These are phyloP conservation scores for Cytospora mali DNA, from an alignment of 2,329 filamentous ascomycete species.

Conservation along the genomic window DNA sequence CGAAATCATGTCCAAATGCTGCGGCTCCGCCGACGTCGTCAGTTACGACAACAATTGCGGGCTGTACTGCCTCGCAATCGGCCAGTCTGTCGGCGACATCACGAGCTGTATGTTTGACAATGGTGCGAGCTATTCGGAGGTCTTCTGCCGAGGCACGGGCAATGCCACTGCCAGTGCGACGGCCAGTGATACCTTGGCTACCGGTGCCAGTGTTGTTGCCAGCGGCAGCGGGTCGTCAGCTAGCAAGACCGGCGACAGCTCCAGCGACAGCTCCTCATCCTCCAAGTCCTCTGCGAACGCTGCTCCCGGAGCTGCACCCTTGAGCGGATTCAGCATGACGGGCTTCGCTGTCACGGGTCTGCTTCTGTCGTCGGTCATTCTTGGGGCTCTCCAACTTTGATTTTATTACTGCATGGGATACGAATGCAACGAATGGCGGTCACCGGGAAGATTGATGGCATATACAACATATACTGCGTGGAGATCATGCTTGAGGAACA, in stretches of 20 bases:
- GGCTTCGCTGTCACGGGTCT: slow-evolving; percentile 15
- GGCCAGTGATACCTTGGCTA: slow-evolving; percentile 29
- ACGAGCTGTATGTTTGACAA: slow-evolving; percentile 40
- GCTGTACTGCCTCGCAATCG: slow-evolving; percentile 48
- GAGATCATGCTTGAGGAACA: neutral
- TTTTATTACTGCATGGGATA: neutral
- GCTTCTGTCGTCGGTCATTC: slow-evolving; percentile 9
- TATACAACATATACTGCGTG: neutral
- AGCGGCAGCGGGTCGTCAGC: slow-evolving; percentile 11
- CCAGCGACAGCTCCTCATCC: slow-evolving; percentile 6
- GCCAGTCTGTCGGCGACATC: slow-evolving; percentile 41
- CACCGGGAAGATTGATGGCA: neutral
- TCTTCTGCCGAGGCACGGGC: slow-evolving; percentile 43
- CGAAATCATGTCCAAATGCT: slow-evolving; percentile 36
- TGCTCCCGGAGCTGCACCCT: neutral
- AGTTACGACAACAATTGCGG: slow-evolving; percentile 41
- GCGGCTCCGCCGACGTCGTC: slow-evolving; percentile 40
- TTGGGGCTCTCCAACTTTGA: slow-evolving; percentile 13
- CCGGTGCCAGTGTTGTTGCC: slow-evolving; percentile 33
- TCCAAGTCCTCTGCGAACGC: slow-evolving; percentile 7
- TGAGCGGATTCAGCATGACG: neutral
- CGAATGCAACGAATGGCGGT: neutral
- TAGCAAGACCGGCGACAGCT: neutral
- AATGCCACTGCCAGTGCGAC: slow-evolving; percentile 42
- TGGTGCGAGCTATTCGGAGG: slow-evolving; percentile 37